Base-by-base conservation (phyloP, 306 rosid genomes). In the Prinsepia uniflora region DNA sequence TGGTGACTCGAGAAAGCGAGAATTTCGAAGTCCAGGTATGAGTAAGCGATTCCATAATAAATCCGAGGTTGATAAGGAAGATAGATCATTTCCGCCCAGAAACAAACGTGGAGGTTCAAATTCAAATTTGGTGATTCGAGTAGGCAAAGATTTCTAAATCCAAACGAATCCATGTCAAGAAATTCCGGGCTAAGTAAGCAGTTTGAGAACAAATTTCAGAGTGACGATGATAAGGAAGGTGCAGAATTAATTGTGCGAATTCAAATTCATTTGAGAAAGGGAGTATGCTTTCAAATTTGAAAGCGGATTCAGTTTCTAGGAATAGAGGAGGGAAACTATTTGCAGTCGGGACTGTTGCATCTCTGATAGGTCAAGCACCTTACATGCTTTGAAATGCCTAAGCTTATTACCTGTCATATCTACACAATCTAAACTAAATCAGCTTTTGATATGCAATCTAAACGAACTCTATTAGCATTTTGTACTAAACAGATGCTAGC, bases 281-380 rank as follows among this genome's bases (percentile, higher is more conserved):
- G 34, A 68, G 61, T 64, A 39, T 17, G 13, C 42, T 42, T 59
- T 14, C 58, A 8, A 57, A 13, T 41, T 2, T 34, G 65, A 67
- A 36, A n/a, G 73, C n/a, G n/a, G 74, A 53, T 65, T 72, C 88
- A 14, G 4, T 71, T 20, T 36, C 68, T 41, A 88, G 86, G 71
- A 90, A 73, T 78, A 87, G 90, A 78, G 81, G 81, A 8, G 67
- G 84, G n/a, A n/a, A n/a, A n/a, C n/a, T n/a, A n/a, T n/a, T n/a
- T n/a, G n/a, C n/a, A n/a, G n/a, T n/a, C n/a, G n/a, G n/a, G n/a
- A n/a, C n/a, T n/a, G n/a, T n/a, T n/a, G n/a, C n/a, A n/a, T n/a
- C n/a, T n/a, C n/a, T n/a, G n/a, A n/a, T n/a, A n/a, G n/a, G n/a
- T n/a, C n/a, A n/a, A n/a, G n/a, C n/a, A n/a, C n/a, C n/a, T n/a